These are phyloP conservation scores for Solidago caesia DNA, from an alignment of 129 eudicot species.

Conservation along the genomic window DNA sequence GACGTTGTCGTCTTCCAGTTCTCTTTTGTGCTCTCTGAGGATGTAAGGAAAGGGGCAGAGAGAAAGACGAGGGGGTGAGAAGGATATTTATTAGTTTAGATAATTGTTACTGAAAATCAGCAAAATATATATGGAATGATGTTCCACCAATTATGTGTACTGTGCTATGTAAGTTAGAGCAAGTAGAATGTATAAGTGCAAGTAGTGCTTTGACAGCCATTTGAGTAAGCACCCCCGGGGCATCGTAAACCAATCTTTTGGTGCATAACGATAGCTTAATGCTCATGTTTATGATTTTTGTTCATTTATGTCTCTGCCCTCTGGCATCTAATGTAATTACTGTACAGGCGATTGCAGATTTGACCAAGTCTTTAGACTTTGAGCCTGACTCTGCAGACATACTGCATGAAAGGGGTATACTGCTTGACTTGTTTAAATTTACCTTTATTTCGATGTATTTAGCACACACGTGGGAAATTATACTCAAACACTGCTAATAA, in stretches of 20 bases:
- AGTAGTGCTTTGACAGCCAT: neutral
- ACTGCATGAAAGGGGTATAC: conserved; percentile 93
- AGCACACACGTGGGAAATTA: neutral
- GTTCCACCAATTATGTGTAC: conserved; percentile 9
- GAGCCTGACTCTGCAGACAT: conserved; percentile 86
- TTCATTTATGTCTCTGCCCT: conserved; percentile 7
- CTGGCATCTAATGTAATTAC: conserved; percentile 33
- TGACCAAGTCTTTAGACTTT: conserved; percentile 90
- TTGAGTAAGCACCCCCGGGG: neutral
- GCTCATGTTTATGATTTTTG: conserved; percentile 7
- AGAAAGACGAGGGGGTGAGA: neutral
- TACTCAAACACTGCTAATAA: neutral
- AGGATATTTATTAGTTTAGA: neutral
- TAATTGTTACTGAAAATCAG: neutral
- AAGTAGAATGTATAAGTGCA: neutral
- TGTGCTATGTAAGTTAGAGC: conserved; percentile 5
- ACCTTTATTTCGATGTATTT: neutral
- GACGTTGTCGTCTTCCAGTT: neutral
- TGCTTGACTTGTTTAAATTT: conserved; percentile 12
- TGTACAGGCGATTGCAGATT: conserved; percentile 87
- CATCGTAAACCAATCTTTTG: conserved; percentile 2
- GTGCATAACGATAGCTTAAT: neutral
- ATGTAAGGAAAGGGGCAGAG: neutral
- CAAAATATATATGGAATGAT: neutral
- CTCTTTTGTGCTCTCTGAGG: conserved; percentile 6